Evolutionary conservation across 768 basidiomycete species (phyloP), one percentile per base, ranked within the genome.

Genomic region (Suillus subaureus): DNA sequence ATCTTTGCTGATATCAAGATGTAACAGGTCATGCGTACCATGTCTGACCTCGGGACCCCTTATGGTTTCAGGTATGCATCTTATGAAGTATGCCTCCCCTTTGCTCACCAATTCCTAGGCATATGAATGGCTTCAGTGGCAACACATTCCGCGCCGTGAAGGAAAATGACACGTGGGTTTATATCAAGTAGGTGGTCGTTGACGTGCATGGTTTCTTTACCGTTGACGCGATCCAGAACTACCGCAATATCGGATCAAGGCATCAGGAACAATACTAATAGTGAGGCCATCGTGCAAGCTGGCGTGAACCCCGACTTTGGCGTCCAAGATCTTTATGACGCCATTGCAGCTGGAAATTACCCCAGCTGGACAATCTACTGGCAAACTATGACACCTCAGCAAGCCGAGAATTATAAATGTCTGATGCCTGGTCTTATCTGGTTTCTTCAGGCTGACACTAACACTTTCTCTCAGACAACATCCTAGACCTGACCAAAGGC

Each of bases 351-450:
- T 35, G 81, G 81, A 15, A 74, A 81, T 9, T 86, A 79, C 76
- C 86, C 87, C 31, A 81, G 82, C 67, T 88, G 84, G 83, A 86
- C 86, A 61, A 70, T 88, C 21, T 86, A 84, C 68, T 83, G 86
- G 15, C 87, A 87, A 75, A 80, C 79, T 28, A 80, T 87, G 80
- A 83, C 83, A 1, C 75, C 82, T 11, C 68, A 83, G 65, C 77
- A 87, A 70, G 87, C 86, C 18, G 80, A 85, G 74, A 79, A 79
- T 45, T 82, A 80, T 73, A 79, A 76, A 71, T 70, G 69, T 79
- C 54, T 62, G 75, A 47, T 31, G 8, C 43, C 26, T 63, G 1
- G 31, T 37, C 26, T 63, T 57, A n/a, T 42, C 61, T 31, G 8
- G 33, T 42, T 56, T 63, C 37, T 40, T 21, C 40, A 16, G 37